Base-by-base conservation (phyloP, 1,139 yeast genomes). In the Yamadazyma sp. region DNA sequence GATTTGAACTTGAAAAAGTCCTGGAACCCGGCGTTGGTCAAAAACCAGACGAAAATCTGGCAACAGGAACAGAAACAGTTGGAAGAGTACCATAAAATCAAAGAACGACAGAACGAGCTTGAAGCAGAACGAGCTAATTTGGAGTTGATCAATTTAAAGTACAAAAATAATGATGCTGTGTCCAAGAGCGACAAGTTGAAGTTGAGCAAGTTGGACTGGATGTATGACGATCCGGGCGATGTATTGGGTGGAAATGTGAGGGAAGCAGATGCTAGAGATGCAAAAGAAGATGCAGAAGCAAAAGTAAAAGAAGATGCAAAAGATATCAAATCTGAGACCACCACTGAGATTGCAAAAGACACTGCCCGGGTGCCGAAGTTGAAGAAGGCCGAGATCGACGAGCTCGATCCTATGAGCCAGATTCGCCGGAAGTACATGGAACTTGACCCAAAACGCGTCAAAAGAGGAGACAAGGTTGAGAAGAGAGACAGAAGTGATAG, bases 11-110 rank as follows among this genome's bases (percentile, higher is more conserved):
- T 89, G 42, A 85, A 90, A 62, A 92, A 92, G 60, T 90, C 97
- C 43, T 92, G 97, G 97, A 89, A 90, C 59, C 97, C 97, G 3
- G 90, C 86, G 30, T 70, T 87, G 36, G 69, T 86, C 52, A 86
- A 86, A 61, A 92, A 92, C 68, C 90, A 85, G 62, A 83, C 82
- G 50, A 85, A 82, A 55, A 92, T 90, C 24, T 86, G 95, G 95
- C 73, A 81, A 50, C 74, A 71, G 41, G 97, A 92, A 55, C 90
- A 88, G 53, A 83, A 82, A 37, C 82, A 86, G 16, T 65, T 88
- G 8, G 77, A 78, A 22, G 95, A 88, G 54, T 76, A 83, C 40
- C 77, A 79, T 51, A 76, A 77, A 52, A 79, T 83, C 30, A 73
- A 80, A 43, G 82, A 82, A 50, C 67, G 85, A 31, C 80, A 80